Evolutionary conservation across 1,284 basidiomycete species (phyloP).

Genomic region (Ganoderma multipileum): DNA sequence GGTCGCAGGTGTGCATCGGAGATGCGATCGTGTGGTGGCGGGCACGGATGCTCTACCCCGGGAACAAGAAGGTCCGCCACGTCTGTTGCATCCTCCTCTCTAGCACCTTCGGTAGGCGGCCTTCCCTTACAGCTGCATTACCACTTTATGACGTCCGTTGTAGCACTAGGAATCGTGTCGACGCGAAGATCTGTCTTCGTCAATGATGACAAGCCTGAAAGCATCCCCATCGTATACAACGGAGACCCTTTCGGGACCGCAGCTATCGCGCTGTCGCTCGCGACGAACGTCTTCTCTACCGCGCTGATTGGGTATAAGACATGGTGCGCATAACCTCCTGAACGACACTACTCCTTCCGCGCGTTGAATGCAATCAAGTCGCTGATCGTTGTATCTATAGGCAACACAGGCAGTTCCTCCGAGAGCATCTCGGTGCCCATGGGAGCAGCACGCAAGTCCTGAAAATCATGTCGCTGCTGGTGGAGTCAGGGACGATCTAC

Average conservation of each 20-base stretch:
- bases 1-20: background rate
- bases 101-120: background rate
- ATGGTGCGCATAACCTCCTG: background rate
- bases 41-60: background rate
- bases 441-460: conserved; percentile 3
- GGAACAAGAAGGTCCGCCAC: conserved; percentile 2
- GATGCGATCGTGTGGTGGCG: background rate
- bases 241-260: background rate
- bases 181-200: background rate
- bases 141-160: background rate
- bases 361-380: background rate
- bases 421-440: background rate
- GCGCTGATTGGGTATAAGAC: conserved; percentile 8
- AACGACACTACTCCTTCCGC: background rate
- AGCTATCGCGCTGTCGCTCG: conserved; percentile 2
- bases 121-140: background rate
- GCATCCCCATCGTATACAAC: conserved; percentile 3
- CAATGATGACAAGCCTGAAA: background rate
- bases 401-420: background rate
- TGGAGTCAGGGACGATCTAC: conserved; percentile 5
- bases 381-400: background rate
- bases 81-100: conserved; percentile 2
- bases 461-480: background rate
- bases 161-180: background rate
- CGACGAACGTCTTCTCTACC: conserved; percentile 1